Base-by-base conservation (phyloP, 2,329 filamentous ascomycete species). In the Pseudogymnoascus sp. region DNA sequence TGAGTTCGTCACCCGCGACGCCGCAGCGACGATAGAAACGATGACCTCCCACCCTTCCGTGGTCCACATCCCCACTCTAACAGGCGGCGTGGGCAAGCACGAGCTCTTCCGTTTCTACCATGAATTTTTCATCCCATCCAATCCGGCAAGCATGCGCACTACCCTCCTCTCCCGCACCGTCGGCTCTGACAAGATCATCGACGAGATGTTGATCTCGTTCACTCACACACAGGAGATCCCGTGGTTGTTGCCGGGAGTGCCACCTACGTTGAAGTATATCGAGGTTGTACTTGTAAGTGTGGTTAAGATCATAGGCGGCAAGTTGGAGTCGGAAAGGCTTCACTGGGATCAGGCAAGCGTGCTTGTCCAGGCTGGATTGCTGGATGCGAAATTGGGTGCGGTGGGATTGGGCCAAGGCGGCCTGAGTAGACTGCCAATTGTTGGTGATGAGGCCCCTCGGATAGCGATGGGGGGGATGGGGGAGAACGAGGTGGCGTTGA, bases 311-410 rank as follows among this genome's bases (percentile, higher is more conserved):
- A 79, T 86, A 0, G 87, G 86, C 0, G 85, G 88, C 62, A 79
- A 83, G 1, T 73, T 90, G 0, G 86, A 83, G 65, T 84, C 88
- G 64, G 87, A 90, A 69, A 86, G 89, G 66, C 85, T 90, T 11
- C 79, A 81, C 8, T 90, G 87, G 87, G 87, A 90, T 64, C 86
- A 89, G 70, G 84, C 80, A 0, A 88, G 83, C 0, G 83, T 84
- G 7, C 74, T 90, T n/a, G 75, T 80, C 4, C 87, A 90, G 69
- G 71, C 84, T 5, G 87, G 85, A 0, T 70, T 88, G 37, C 68
- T 90, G 36, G 64, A 65, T 28, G 34, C 64, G 13, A 65, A 14
- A 11, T 48, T 65, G 48, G 63, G 63, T 19, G 60, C 63, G 4
- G 28, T 64, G 14, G 63, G 67, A 67, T 43, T 68, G 65, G 48